Percentiles rank a stretch among this genome's conserved stretches.
Evolutionary conservation across 2,329 filamentous ascomycete species (phyloP).

Genomic region (Rhynchosporium agropyri): DNA sequence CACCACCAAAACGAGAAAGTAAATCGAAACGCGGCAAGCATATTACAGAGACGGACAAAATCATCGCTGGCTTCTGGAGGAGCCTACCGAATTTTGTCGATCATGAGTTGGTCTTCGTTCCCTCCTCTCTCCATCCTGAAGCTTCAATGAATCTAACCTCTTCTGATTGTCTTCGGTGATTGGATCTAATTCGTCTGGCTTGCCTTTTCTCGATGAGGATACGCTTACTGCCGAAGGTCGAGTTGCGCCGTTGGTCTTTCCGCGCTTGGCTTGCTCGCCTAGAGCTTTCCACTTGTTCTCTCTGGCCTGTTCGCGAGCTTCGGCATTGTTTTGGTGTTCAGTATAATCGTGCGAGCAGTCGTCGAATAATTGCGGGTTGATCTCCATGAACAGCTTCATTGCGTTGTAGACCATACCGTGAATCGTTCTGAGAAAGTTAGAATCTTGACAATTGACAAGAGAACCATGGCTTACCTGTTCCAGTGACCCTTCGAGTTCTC

Average conservation of each 20-base stretch:
- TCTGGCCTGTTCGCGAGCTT: conserved; percentile 78
- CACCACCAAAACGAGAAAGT: conserved; percentile 30
- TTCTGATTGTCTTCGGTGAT: conserved; percentile 82
- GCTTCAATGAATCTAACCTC: conserved; percentile 83
- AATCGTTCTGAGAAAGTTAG: conserved; percentile 71
- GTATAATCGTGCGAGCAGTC: conserved; percentile 99
- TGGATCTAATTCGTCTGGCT: conserved; percentile 76
- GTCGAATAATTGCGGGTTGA: conserved; percentile 97
- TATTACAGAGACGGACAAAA: conserved; percentile 32
- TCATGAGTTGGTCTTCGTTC: conserved; percentile 59
- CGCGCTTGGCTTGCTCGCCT: conserved; percentile 74
- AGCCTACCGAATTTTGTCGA: conserved; percentile 60
- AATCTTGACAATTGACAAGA: conserved; percentile 37
- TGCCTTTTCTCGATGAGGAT: conserved; percentile 47
- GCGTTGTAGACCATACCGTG: conserved; percentile 99
- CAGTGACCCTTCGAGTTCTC: conserved; percentile 99
- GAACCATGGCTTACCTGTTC: conserved; percentile 73
- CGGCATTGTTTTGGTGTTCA: conserved; percentile 89
- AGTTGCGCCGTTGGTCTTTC: conserved; percentile 53
- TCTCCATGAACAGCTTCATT: conserved; percentile 99
- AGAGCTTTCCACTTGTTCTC: conserved; percentile 90
- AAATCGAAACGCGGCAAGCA: conserved; percentile 34
- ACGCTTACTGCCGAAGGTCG: conserved; percentile 43
- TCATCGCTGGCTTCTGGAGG: conserved; percentile 45
- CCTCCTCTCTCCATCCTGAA: conserved; percentile 77